Evolutionary conservation across 2,329 filamentous ascomycete species (phyloP).

Genomic region (Neonectria coccinea): DNA sequence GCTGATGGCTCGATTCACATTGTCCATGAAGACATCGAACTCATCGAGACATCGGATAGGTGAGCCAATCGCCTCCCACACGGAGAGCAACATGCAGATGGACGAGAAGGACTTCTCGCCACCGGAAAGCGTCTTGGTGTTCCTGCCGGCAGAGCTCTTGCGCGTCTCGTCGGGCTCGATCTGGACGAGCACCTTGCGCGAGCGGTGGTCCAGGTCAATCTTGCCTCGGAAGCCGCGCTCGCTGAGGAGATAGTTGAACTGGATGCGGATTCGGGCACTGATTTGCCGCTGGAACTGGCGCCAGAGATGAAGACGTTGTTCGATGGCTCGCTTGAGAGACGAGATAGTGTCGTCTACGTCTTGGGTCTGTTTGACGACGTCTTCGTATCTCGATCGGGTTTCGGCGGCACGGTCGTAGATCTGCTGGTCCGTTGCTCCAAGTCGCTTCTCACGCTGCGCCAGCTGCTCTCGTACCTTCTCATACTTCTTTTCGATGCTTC

Average conservation of each 20-base stretch:
- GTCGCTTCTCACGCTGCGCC: constrained; percentile 64
- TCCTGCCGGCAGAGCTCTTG: constrained; percentile 76
- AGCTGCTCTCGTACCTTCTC: constrained; percentile 69
- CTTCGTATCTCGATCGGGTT: constrained; percentile 56
- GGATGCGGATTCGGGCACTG: constrained; percentile 84
- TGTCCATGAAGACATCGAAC: constrained; percentile 99
- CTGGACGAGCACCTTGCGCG: constrained; percentile 80
- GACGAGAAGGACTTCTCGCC: constrained; percentile 99
- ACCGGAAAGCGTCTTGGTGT: constrained; percentile 92
- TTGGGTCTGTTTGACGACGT: constrained; percentile 56
- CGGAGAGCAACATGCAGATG: constrained; percentile 89
- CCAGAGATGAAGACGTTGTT: constrained; percentile 80
- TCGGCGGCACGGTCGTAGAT: constrained; percentile 65
- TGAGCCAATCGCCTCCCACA: constrained; percentile 99
- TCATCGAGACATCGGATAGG: constrained; percentile 95
- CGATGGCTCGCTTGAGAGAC: constrained; percentile 69
- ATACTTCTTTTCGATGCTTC: constrained; percentile 66
- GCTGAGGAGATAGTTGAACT: constrained; percentile 88
- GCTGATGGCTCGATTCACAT: constrained; percentile 91
- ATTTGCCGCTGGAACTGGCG: constrained; percentile 85
- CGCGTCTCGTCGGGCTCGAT: constrained; percentile 79
- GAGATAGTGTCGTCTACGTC: constrained; percentile 57
- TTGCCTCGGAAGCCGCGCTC: constrained; percentile 90
- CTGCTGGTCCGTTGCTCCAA: constrained; percentile 74
- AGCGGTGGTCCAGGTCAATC: constrained; percentile 80